Evolutionary conservation across 495 filamentous ascomycete genomes (phyloP).

Genomic region (Aspergillus ostianus): DNA sequence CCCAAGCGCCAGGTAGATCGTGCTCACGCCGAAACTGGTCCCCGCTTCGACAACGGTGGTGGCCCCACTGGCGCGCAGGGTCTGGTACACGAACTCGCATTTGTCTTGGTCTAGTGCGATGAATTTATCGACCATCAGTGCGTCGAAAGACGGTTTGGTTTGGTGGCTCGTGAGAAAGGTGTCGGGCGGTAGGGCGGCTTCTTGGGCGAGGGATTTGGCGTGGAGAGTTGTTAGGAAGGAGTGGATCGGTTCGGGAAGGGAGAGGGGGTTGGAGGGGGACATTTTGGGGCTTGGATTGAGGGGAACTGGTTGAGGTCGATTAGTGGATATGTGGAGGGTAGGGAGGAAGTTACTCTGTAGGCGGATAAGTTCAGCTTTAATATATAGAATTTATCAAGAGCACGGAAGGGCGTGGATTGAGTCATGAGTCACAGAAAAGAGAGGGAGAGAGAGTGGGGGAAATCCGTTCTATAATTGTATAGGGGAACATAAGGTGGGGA

Average conservation of each 20-base stretch:
- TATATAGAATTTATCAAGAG: too few relatives aligned
- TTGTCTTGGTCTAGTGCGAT: constrained; percentile 57
- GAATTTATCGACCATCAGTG: constrained; percentile 50
- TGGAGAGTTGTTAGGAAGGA: constrained; percentile 28
- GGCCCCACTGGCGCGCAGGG: constrained; percentile 42
- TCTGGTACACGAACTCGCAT: constrained; percentile 51
- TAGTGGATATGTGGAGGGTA: not conserved
- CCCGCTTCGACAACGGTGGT: constrained; percentile 55
- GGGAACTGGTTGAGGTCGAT: not conserved
- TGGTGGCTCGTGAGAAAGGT: constrained; percentile 12
- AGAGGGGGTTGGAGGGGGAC: constrained; percentile 6
- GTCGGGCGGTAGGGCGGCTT: constrained; percentile 20
- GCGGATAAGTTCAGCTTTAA: not conserved
- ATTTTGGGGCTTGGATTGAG: not conserved
- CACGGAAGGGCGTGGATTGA: too few relatives aligned
- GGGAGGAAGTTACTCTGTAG: too few relatives aligned
- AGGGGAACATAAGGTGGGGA: too few relatives aligned
- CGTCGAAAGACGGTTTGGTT: constrained; percentile 25
- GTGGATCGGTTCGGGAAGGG: constrained; percentile 18
- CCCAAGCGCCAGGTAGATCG: constrained; percentile 58
- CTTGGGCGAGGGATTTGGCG: constrained; percentile 29
- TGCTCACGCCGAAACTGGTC: constrained; percentile 58
- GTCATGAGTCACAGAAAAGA: too few relatives aligned
- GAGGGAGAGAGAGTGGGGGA: too few relatives aligned
- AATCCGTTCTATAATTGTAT: too few relatives aligned